Conservation (phyloP, 208 protist genomes). For the Trypanosoma theileri region DNA sequence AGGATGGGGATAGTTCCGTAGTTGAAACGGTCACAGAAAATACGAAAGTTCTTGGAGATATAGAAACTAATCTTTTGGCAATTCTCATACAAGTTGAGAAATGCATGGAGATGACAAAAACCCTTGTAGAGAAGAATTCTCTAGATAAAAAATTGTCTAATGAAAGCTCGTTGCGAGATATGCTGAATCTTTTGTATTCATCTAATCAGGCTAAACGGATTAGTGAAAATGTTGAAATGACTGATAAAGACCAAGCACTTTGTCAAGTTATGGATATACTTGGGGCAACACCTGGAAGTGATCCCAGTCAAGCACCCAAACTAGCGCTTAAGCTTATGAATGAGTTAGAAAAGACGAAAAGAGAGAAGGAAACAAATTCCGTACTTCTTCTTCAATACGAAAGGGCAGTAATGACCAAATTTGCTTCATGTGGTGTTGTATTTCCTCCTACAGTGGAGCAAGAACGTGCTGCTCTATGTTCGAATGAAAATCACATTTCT, state of each 20-base stretch:
- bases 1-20: background rate
- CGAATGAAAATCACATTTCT: background rate
- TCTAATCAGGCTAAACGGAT: background rate
- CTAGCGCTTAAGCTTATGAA: constrained; percentile 49
- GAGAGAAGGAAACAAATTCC: constrained; percentile 44
- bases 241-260: constrained; percentile 18
- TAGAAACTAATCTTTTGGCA: constrained; percentile 28
- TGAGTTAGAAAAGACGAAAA: constrained; percentile 49
- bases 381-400: constrained; percentile 56
- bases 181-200: constrained; percentile 13
- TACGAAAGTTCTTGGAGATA: constrained; percentile 7
- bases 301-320: constrained; percentile 16
- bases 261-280: constrained; percentile 62
- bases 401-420: constrained; percentile 31
- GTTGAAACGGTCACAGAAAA: constrained; percentile 8
- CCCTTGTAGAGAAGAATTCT: constrained; percentile 13
- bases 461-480: constrained; percentile 17
- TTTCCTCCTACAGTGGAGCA: constrained; percentile 30
- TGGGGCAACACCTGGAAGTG: constrained; percentile 13
- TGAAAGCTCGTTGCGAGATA: constrained; percentile 18
- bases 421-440: constrained; percentile 48
- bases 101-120: constrained; percentile 30
- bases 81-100: constrained; percentile 45
- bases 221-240: background rate
- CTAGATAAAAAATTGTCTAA: constrained; percentile 6